These are phyloP conservation scores for Phialophora verrucosa DNA, from an alignment of 2,329 filamentous ascomycete species.

Conservation along the genomic window DNA sequence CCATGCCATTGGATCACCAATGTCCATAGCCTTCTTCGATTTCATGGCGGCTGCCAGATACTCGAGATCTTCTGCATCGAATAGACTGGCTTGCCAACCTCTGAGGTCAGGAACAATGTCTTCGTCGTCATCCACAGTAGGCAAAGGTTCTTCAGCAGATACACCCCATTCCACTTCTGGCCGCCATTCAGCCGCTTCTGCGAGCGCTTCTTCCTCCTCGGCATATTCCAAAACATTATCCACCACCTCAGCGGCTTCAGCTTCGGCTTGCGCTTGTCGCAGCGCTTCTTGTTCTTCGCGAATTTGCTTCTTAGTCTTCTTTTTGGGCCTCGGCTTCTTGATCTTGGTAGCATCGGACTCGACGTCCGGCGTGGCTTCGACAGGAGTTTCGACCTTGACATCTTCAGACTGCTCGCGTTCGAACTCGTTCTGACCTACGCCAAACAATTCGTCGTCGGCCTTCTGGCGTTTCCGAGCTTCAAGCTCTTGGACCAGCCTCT, in stretches of 20 bases:
- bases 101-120: slow-evolving; percentile 70
- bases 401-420: slow-evolving; percentile 59
- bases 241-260: slow-evolving; percentile 51
- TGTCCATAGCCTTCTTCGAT: slow-evolving; percentile 52
- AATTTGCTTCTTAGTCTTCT: slow-evolving; percentile 76
- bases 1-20: slow-evolving; percentile 67
- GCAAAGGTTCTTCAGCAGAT: slow-evolving; percentile 63
- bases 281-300: slow-evolving; percentile 70
- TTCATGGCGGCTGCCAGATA: slow-evolving; percentile 60
- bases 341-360: slow-evolving; percentile 43
- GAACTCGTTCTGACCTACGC: slow-evolving; percentile 62
- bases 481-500: slow-evolving; percentile 72
- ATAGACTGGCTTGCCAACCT: slow-evolving; percentile 71
- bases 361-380: slow-evolving; percentile 43
- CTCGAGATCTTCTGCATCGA: slow-evolving; percentile 69
- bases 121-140: slow-evolving; percentile 70
- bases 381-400: slow-evolving; percentile 45
- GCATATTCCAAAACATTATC: slow-evolving; percentile 44
- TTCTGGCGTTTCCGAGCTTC: slow-evolving; percentile 78
- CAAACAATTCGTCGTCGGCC: slow-evolving; percentile 81
- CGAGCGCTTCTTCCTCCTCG: slow-evolving; percentile 42
- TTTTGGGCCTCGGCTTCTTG: slow-evolving; percentile 63
- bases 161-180: slow-evolving; percentile 65
- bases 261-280: slow-evolving; percentile 58
- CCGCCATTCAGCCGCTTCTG: slow-evolving; percentile 43